phyloP scores from a whole-genome alignment of 768 basidiomycete genomes.

The Rhizopogon salebrosus region DNA sequence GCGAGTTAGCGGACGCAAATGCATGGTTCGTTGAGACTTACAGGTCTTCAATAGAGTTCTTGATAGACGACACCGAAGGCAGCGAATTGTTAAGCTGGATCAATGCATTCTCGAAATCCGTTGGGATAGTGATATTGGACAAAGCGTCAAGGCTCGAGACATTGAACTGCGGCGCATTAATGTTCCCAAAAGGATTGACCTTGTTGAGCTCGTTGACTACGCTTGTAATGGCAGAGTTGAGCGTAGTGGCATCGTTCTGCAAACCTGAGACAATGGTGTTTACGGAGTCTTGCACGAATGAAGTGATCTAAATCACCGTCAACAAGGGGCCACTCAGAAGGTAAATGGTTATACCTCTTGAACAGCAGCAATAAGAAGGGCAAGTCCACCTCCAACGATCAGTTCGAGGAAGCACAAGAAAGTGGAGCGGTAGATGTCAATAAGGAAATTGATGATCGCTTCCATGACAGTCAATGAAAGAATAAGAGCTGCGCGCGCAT shows the following conservation, averaged over 20 bases:
- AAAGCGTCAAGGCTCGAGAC: constrained; percentile 73
- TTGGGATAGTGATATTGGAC: constrained; percentile 75
- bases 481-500: constrained; percentile 66
- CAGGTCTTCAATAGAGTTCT: constrained; percentile 62
- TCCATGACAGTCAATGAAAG: constrained; percentile 81
- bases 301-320: constrained; percentile 52
- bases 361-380: constrained; percentile 76
- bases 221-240: constrained; percentile 62
- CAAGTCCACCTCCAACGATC: constrained; percentile 74
- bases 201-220: constrained; percentile 70
- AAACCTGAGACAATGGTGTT: constrained; percentile 61
- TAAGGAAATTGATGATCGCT: constrained; percentile 83
- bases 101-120: constrained; percentile 68
- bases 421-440: constrained; percentile 89
- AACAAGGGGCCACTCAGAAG: constrained; percentile 3
- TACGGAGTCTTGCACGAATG: constrained; percentile 57
- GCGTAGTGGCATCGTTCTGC: constrained; percentile 59
- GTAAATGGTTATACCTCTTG: constrained; percentile 55
- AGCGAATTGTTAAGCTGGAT: constrained; percentile 74
- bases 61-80: constrained; percentile 73
- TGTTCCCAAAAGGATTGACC: constrained; percentile 66
- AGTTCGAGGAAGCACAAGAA: constrained; percentile 93
- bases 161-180: constrained; percentile 64
- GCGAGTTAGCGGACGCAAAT: neutral
- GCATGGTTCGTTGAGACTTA: constrained; percentile 33